These are phyloP conservation scores for Penicillium alfredii DNA, from an alignment of 495 filamentous ascomycete genomes.

Conservation along the genomic window DNA sequence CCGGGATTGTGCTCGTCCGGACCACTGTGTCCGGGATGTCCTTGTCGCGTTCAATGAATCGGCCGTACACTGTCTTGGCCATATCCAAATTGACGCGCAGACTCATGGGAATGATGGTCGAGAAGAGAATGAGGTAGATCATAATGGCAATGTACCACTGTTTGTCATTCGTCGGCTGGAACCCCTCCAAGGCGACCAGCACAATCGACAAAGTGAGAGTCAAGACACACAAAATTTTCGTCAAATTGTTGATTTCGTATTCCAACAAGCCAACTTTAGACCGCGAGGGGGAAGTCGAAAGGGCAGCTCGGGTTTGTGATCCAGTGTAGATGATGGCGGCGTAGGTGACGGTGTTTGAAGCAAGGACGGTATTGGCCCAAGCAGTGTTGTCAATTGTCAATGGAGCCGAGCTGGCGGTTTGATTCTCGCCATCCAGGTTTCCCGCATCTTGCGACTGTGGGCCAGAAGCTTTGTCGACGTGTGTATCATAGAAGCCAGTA, in stretches of 20 bases:
- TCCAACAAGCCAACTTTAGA: conserved; percentile 92
- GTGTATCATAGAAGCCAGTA: conserved; percentile 36
- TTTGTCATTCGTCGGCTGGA: conserved; percentile 58
- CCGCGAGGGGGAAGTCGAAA: conserved; percentile 85
- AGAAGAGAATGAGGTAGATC: conserved; percentile 96
- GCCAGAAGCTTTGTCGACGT: conserved; percentile 35
- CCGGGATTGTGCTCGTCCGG: conserved; percentile 92
- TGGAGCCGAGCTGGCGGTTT: conserved; percentile 51
- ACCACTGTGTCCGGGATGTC: conserved; percentile 91
- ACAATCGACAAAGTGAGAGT: conserved; percentile 81
- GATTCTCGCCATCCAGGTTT: conserved; percentile 19
- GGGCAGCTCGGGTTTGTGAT: conserved; percentile 84
- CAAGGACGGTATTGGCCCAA: conserved; percentile 97
- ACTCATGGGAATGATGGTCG: conserved; percentile 96
- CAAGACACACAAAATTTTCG: conserved; percentile 88
- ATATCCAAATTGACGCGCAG: conserved; percentile 94
- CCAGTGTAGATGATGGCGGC: conserved; percentile 93
- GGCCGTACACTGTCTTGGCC: conserved; percentile 92
- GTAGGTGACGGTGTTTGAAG: conserved; percentile 79
- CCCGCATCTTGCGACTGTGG: conserved; percentile 13
- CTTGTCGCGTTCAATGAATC: conserved; percentile 87
- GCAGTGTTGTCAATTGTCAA: conserved; percentile 96
- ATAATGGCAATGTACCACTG: conserved; percentile 92
- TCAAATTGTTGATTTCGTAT: conserved; percentile 95
- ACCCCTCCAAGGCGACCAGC: conserved; percentile 81